Evolutionary conservation across 176 grass and related monocot genomes (phyloP), one percentile per base, ranked within the genome.

Genomic region (Triticum turgidum): DNA sequence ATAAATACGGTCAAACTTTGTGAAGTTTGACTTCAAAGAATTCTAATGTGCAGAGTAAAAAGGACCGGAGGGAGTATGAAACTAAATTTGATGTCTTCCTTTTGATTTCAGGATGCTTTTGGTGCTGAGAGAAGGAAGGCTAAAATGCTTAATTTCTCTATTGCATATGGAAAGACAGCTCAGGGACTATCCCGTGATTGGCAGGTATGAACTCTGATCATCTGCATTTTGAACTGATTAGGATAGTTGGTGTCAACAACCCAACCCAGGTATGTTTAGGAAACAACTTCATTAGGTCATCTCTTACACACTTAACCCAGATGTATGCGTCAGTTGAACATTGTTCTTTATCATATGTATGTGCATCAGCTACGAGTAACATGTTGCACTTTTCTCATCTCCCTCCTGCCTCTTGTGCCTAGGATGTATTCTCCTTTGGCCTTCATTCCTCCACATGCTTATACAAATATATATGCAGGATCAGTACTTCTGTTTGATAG

Each of bases 101-200:
- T 72, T 79, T 64, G 14, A 88, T 66, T 68, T 81, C 87, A 97
- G 95, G 92, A 97, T 95, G 95, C 84, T 87, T 97, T 93, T 91
- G 92, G 86, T 69, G 78, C 95, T 14, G 95, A 97, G 84, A 94
- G 95, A 81, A 94, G 95, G 85, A 97, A 93, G 62, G 95, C 95
- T 66, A 97, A 95, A 87, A 97, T 97, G 92, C 92, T 97, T 76
- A 97, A 97, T 89, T 97, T 97, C 77, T 97, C 95, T 15, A 94
- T 97, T 89, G 95, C 95, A 35, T 98, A 98, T 80, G 96, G 96
- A 87, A 98, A 94, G 79, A 95, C 96, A 65, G 80, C 93, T 64
- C 68, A 86, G 79, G 96, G 96, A 35, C 86, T 98, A 61, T 89
- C 96, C 72, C 59, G 69, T 42, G 91, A 94, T 88, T 98, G 90